phyloP scores from a whole-genome alignment of 768 basidiomycete genomes.

The Auricularia cornea region DNA sequence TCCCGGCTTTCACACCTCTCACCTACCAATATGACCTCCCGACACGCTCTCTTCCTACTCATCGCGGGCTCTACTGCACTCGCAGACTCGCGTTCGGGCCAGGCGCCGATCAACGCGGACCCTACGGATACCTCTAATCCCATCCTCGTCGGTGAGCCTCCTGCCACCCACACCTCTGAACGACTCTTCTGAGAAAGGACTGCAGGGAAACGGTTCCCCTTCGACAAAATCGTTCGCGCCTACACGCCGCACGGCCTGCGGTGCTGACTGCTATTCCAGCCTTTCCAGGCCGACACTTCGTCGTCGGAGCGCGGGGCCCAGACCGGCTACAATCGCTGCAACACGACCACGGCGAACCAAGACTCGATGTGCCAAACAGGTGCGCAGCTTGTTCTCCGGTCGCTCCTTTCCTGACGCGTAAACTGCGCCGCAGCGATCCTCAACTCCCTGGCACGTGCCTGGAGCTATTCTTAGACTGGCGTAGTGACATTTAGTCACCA shows the following conservation, averaged over 20 bases:
- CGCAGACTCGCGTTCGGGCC: not conserved
- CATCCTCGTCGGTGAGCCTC: not conserved
- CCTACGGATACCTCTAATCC: not conserved
- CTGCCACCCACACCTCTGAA: not conserved
- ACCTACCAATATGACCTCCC: no score
- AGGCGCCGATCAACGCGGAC: not conserved
- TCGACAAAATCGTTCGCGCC: not conserved
- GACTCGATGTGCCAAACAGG: constrained; percentile 60
- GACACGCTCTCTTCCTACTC: no score
- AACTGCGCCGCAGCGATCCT: not conserved
- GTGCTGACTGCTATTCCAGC: constrained; percentile 9
- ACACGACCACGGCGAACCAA: constrained; percentile 54
- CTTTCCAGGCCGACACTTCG: constrained; percentile 24
- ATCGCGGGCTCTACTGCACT: no score
- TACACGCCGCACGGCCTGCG: not conserved
- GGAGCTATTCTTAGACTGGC: not conserved
- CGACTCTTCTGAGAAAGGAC: not conserved
- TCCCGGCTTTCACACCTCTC: no score
- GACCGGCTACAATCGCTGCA: constrained; percentile 58
- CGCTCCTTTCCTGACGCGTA: constrained; percentile 10
- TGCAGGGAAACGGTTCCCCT: not conserved
- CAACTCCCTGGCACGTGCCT: not conserved
- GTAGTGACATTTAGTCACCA: no score
- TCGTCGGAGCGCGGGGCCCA: constrained; percentile 45
- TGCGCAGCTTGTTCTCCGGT: constrained; percentile 48